Percentiles rank a stretch among this genome's conserved stretches.
These are phyloP conservation scores for Dactylonectria estremocensis DNA, from an alignment of 2,329 filamentous ascomycete genomes.

Conservation along the genomic window DNA sequence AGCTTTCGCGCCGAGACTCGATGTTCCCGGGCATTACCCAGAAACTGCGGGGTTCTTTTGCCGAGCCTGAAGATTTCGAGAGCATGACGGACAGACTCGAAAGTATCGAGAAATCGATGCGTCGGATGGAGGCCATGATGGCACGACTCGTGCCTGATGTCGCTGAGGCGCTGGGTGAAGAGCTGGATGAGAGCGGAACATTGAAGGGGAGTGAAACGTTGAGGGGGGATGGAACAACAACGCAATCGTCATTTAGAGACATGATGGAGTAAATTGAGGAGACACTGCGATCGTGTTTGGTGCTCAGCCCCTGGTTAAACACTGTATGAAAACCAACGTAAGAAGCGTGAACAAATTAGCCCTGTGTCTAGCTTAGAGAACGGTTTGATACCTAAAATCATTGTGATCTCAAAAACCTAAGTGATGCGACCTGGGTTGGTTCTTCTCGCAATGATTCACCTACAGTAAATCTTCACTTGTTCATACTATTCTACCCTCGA, in stretches of 20 bases:
- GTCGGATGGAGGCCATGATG: conserved; percentile 65
- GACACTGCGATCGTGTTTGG: conserved; percentile 27
- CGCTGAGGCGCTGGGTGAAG: conserved; percentile 47
- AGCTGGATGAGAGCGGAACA: conserved; percentile 50
- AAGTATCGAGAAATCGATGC: conserved; percentile 65
- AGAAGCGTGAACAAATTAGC: not conserved
- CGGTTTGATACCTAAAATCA: not conserved
- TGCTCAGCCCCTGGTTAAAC: not conserved
- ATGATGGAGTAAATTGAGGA: conserved; percentile 23
- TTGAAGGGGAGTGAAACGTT: conserved; percentile 50
- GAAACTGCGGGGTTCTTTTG: conserved; percentile 66
- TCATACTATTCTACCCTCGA: not conserved
- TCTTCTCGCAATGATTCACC: not conserved
- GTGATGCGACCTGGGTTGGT: not conserved
- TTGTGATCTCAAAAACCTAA: too few species aligned
- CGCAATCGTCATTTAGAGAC: conserved; percentile 50
- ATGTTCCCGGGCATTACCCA: conserved; percentile 67
- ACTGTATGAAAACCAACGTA: not conserved
- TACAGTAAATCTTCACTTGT: not conserved
- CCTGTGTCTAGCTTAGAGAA: not conserved
- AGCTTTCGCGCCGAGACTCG: conserved; percentile 67
- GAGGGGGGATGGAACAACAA: conserved; percentile 44
- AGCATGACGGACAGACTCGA: conserved; percentile 62
- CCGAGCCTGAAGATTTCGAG: conserved; percentile 62
- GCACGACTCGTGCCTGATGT: conserved; percentile 54